A percentile compares a stretch with the other conserved stretches of the same genome.
Evolutionary conservation across 805 yeast species (phyloP).

Genomic region (Sugiyamaella valdiviana): DNA sequence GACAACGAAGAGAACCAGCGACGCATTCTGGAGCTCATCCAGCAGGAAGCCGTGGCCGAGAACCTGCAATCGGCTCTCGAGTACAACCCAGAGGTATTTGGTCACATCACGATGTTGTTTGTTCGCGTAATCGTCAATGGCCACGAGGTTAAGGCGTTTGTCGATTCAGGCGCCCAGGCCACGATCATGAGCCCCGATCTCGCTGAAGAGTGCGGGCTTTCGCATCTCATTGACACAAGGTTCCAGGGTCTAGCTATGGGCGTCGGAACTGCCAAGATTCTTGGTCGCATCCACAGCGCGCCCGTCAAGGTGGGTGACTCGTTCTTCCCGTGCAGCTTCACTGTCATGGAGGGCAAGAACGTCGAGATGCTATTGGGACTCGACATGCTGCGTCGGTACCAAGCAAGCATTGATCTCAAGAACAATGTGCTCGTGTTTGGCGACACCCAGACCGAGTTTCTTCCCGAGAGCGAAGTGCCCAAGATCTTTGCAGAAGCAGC

Average conservation of each 20-base stretch:
- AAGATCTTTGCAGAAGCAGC: slow-evolving; percentile 26
- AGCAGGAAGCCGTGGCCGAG: slow-evolving; percentile 70
- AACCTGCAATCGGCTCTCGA: slow-evolving; percentile 76
- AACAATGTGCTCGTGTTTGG: slow-evolving; percentile 62
- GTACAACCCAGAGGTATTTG: slow-evolving; percentile 84
- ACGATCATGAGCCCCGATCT: slow-evolving; percentile 74
- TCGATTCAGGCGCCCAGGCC: slow-evolving; percentile 92
- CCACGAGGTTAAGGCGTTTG: slow-evolving; percentile 78
- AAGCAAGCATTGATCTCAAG: slow-evolving; percentile 70
- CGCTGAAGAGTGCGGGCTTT: slow-evolving; percentile 66
- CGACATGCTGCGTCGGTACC: slow-evolving; percentile 85
- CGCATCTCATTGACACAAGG: slow-evolving; percentile 69
- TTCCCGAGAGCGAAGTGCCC: slow-evolving; percentile 68
- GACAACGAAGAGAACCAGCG: slow-evolving; percentile 65
- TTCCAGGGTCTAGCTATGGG: slow-evolving; percentile 82
- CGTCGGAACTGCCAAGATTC: slow-evolving; percentile 73
- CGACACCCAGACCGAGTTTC: slow-evolving; percentile 64
- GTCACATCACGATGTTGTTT: slow-evolving; percentile 76
- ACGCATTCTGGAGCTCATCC: slow-evolving; percentile 58
- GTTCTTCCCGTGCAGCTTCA: slow-evolving; percentile 60
- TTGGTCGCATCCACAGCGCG: slow-evolving; percentile 84
- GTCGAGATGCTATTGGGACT: slow-evolving; percentile 75
- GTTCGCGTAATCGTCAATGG: slow-evolving; percentile 75
- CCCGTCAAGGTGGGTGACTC: slow-evolving; percentile 70
- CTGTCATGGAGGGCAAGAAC: slow-evolving; percentile 52